Evolutionary conservation across 2,329 filamentous ascomycete genomes (phyloP).

Genomic region (Trichoderma koningii): DNA sequence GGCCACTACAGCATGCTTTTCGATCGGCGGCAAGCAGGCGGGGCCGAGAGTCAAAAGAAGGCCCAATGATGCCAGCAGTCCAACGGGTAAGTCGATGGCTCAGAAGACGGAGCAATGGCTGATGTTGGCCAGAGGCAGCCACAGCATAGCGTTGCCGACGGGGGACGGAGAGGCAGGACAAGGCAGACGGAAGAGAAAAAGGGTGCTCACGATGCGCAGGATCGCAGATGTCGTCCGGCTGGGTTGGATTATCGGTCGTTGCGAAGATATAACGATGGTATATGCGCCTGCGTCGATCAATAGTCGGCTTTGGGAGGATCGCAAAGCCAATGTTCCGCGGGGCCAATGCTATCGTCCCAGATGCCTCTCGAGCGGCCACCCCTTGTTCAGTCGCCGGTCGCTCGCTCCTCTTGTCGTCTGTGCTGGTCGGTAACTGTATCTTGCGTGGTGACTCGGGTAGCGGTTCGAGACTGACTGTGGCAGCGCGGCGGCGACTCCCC

Average conservation of each 20-base stretch:
- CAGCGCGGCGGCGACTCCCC: constrained; percentile 12
- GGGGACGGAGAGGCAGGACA: background rate
- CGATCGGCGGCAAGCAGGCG: constrained; percentile 24
- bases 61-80: constrained; percentile 19
- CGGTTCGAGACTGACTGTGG: constrained; percentile 23
- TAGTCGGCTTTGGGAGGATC: background rate
- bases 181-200: background rate
- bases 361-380: background rate
- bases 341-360: constrained; percentile 4
- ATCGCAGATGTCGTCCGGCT: constrained; percentile 3
- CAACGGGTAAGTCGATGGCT: constrained; percentile 1
- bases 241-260: background rate
- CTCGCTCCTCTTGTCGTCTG: constrained; percentile 4
- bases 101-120: constrained; percentile 10
- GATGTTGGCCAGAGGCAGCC: constrained; percentile 23
- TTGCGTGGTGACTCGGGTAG: constrained; percentile 5
- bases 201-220: constrained; percentile 24
- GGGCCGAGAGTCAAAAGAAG: constrained; percentile 23
- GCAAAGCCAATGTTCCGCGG: constrained; percentile 15
- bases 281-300: constrained; percentile 16
- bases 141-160: constrained; percentile 25
- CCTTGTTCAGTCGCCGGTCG: constrained; percentile 13
- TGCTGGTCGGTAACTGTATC: background rate
- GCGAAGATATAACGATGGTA: constrained; percentile 7
- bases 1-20: constrained; percentile 19